Evolutionary conservation across 306 rosid genomes (phyloP).

Genomic region (Bauhinia variegata): DNA sequence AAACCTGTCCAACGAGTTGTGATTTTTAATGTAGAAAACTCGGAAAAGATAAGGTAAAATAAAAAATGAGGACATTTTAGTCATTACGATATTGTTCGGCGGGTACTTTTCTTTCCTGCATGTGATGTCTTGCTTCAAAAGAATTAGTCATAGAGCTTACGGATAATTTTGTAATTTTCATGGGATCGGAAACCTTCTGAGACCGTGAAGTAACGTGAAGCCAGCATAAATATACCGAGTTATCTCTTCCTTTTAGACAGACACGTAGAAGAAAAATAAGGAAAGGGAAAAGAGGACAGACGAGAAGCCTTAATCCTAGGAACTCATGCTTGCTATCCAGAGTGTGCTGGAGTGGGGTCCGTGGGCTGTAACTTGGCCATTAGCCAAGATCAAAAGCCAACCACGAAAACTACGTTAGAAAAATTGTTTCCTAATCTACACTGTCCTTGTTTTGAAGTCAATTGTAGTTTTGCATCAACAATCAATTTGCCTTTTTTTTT

Average conservation of each 20-base stretch:
- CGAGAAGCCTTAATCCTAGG: conserved; percentile 13
- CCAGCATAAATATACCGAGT: background rate
- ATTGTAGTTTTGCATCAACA: background rate
- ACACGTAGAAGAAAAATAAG: no score
- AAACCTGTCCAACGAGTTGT: conserved; percentile 10
- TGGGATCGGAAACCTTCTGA: background rate
- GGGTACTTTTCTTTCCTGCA: conserved; percentile 32
- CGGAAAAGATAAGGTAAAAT: background rate
- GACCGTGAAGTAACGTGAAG: conserved; percentile 14
- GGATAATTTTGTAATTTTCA: background rate
- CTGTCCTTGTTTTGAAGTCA: background rate
- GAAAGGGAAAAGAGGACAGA: no score
- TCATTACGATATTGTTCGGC: background rate
- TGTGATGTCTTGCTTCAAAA: conserved; percentile 50
- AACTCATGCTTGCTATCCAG: background rate
- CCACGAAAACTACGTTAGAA: conserved; percentile 21
- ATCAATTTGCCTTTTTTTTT: background rate
- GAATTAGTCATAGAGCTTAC: conserved; percentile 18
- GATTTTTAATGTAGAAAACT: conserved; percentile 4
- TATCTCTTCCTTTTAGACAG: background rate
- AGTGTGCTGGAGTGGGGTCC: background rate
- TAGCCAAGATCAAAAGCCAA: conserved; percentile 6
- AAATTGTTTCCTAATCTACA: conserved; percentile 11
- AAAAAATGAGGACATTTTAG: background rate
- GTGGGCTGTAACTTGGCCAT: conserved; percentile 20